phyloP scores from a whole-genome alignment of 768 basidiomycete species.

The Dentipellis sp. region DNA sequence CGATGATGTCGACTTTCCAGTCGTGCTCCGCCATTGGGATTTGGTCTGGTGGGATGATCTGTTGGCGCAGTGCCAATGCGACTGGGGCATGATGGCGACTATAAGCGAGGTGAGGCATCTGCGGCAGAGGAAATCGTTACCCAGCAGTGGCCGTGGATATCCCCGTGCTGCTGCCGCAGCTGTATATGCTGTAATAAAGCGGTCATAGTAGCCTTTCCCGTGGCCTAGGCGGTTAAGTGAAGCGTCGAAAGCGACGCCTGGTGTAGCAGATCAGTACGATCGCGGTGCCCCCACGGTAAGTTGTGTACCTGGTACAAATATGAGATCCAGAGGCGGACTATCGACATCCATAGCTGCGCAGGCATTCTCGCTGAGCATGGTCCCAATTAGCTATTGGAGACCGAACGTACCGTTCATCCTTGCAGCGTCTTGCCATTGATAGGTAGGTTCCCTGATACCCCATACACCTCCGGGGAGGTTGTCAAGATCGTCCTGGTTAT shows the following conservation, averaged over 20 bases:
- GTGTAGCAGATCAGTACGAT: neutral
- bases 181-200: constrained; percentile 52
- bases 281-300: neutral
- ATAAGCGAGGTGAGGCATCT: constrained; percentile 4
- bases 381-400: constrained; percentile 1
- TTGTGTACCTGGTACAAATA: constrained; percentile 14
- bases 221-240: constrained; percentile 65
- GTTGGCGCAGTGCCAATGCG: constrained; percentile 56
- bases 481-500: constrained; percentile 47
- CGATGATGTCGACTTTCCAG: constrained; percentile 54
- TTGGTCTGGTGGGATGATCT: constrained; percentile 39
- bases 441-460: constrained; percentile 67
- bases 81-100: constrained; percentile 30
- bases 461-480: constrained; percentile 53
- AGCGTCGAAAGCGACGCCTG: constrained; percentile 71
- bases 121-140: constrained; percentile 25
- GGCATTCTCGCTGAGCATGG: neutral
- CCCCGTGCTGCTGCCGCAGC: constrained; percentile 20
- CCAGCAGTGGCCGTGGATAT: constrained; percentile 44
- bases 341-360: neutral
- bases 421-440: constrained; percentile 30
- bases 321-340: neutral
- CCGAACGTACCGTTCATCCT: constrained; percentile 43
- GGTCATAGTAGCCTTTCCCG: constrained; percentile 80
- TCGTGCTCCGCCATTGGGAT: constrained; percentile 51